Evolutionary conservation across 371 early-diverging fungal genomes (phyloP), one percentile per base, ranked within the genome.

Genomic region (Coemansia sp.): DNA sequence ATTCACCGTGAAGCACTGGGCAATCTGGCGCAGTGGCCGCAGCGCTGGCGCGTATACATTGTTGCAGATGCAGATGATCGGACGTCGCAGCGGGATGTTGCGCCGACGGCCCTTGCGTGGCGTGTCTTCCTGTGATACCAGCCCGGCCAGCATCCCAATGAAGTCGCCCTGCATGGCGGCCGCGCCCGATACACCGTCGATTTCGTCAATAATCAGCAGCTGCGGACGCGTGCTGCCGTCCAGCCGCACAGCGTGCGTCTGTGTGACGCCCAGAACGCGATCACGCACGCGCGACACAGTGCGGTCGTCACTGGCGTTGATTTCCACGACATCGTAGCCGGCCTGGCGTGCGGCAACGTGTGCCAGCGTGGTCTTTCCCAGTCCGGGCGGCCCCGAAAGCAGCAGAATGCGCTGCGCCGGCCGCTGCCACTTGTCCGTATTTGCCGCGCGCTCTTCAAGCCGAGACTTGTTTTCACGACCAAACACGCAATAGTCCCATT

Each of bases 261-360:
- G 90, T 38, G 94, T 68, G 0, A 93, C 91, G 16, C 89, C 78
- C 45, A 85, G 79, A 26, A 97, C 84, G 63, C 89, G 87, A 45
- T 87, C 83, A 45, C 83, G 82, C 1, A 96, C 84, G 1, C 84
- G 75, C 5, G 86, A 83, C 0, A 88, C 92, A 0, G 95, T 92
- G 63, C 98, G 94, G 76, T 96, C 97, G 76, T 98, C 99, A 84
- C 96, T 94, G 4, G 99, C 99, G 80, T 99, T 99, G 74, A 99
- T 89, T 81, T 99, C 99, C 16, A 97, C 80, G 3, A 91, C 78
- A 48, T 91, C 85, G 70, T 98, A 94, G 1, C 96, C 96, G n/a
- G 91, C 86, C 65, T 95, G 94, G 47, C 84, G 83, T 0, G 97
- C 97, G 48, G 93, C 85, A 1, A 99, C 87, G 77, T 97, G 95